Evolutionary conservation across 768 basidiomycete genomes (phyloP), one percentile per base, ranked within the genome.

Genomic region (Flagelloscypha sp.): DNA sequence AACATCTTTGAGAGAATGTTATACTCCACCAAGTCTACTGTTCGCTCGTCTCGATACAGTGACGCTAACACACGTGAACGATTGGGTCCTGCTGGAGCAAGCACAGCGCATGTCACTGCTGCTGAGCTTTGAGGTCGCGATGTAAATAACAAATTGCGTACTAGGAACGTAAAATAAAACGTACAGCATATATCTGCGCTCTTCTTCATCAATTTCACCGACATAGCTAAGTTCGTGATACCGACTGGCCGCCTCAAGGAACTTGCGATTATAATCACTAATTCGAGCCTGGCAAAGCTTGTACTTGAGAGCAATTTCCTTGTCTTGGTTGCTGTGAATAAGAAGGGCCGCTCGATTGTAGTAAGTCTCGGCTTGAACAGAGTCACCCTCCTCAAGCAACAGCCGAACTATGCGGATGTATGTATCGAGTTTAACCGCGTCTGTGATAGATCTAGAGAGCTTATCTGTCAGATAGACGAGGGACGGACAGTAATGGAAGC

Each of bases 1-100:
- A 95, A 92, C 94, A 98, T 98, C 56, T 97, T 97, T 24, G 84
- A 80, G 17, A 99, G 76, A 55, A 99, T 92, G 51, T 86, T 84
- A 64, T 80, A 83, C 9, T 84, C 80, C 6, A 81, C 72, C 3
- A 94, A 76, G 16, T 85, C 76, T 18, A 68, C 50, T 0, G 88
- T 80, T 24, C 95, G 80, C 52, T 98, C 95, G 54, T 99, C 95
- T 31, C 95, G 76, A 54, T 88, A 93, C 31, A 99, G 70, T 18
- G 94, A 82, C 6, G 92, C 88, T 37, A 99, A 73, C 10, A 95
- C 71, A 21, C 95, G 80, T 25, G 93, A 95, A 24, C 95, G 82
- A 55, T 90, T 90, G 6, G 95, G 95, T 1, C 95, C 95, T 29
- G 95, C 92, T 10, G 95, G 94, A 8, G 93, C 95, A 11, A 99